Conservation (phyloP, 2,329 filamentous ascomycete species). For the Venturia carpophila region DNA sequence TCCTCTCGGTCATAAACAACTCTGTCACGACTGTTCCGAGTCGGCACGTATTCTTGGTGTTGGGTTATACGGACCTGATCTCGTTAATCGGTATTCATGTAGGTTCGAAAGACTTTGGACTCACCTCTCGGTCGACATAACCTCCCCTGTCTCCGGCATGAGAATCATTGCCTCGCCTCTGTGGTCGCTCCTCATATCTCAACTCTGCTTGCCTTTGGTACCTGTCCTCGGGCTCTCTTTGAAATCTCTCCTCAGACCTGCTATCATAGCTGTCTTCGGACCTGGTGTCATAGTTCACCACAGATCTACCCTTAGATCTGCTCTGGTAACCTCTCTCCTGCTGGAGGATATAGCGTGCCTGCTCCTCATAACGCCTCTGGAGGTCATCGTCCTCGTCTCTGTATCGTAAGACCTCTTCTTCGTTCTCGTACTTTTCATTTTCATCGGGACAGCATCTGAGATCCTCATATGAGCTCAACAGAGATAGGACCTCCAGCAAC, state of each 20-base stretch:
- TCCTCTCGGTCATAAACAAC: constrained; percentile 7
- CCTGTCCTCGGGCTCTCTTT: not conserved
- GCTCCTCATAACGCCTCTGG: not conserved
- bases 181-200: not conserved
- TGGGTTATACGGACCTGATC: not conserved
- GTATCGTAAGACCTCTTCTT: not conserved
- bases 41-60: constrained; percentile 3
- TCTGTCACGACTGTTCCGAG: constrained; percentile 2
- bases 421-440: not conserved
- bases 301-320: not conserved
- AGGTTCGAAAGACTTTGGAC: not conserved
- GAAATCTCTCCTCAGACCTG: not conserved
- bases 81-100: not conserved
- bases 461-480: constrained; percentile 28
- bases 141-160: not conserved
- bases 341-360: constrained; percentile 12
- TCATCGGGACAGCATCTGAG: constrained; percentile 6
- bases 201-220: not conserved
- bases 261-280: not conserved
- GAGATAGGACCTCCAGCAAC: constrained; percentile 31
- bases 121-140: not conserved
- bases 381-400: not conserved
- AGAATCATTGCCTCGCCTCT: not conserved
- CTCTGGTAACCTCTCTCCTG: constrained; percentile 7
- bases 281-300: not conserved